A percentile compares a stretch with the other conserved stretches of the same genome.
These are phyloP conservation scores for Fusarium circinatum DNA, from an alignment of 2,329 filamentous ascomycete genomes.

Conservation along the genomic window DNA sequence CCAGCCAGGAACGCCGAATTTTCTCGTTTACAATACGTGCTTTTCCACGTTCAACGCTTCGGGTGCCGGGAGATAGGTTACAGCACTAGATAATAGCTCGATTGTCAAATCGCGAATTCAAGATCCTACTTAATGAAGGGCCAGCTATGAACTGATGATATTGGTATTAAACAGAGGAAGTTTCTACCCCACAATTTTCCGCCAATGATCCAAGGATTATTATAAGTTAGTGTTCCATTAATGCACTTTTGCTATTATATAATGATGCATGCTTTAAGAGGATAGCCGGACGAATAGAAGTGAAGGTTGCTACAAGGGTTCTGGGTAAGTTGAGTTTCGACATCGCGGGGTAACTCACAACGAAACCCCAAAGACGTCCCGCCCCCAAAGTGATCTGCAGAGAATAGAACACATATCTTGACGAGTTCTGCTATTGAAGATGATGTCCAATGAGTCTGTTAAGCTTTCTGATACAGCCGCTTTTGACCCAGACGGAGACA, in stretches of 20 bases:
- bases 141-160: background rate
- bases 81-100: rapidly evolving
- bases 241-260: background rate
- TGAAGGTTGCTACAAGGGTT: background rate
- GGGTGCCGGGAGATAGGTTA: rapidly evolving
- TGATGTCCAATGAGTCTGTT: background rate
- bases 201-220: background rate
- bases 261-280: background rate
- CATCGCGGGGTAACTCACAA: background rate
- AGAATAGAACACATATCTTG: background rate
- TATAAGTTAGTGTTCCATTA: background rate
- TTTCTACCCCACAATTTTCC: background rate
- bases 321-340: background rate
- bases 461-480: background rate
- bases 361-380: background rate
- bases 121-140: too few relatives aligned
- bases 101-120: too few relatives aligned
- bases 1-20: too few relatives aligned
- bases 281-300: background rate
- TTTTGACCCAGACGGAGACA: background rate
- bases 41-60: too few relatives aligned
- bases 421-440: background rate
- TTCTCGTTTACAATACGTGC: too few relatives aligned
- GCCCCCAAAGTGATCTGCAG: background rate
- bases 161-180: too few relatives aligned